phyloP scores from a whole-genome alignment of 23 red algal genomes.

The Gracilaria gracilis region DNA sequence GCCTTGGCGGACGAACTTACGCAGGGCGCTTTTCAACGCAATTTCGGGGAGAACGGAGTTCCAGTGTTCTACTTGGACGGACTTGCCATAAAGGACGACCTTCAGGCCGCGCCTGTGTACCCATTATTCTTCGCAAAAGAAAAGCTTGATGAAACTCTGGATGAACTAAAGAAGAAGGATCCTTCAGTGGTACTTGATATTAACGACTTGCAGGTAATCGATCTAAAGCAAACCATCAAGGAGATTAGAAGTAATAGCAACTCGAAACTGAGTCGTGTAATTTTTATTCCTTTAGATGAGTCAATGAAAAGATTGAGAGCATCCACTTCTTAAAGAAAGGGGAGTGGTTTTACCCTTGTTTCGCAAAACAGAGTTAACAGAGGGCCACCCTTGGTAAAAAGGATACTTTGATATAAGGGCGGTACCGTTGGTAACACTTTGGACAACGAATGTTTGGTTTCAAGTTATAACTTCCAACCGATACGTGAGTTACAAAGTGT shows the following conservation, averaged over 20 bases:
- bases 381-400: too few species aligned
- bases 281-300: slow-evolving; percentile 53
- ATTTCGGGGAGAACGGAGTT: slow-evolving; percentile 73
- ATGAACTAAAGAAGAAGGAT: slow-evolving; percentile 57
- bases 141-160: slow-evolving; percentile 69
- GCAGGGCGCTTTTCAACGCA: slow-evolving; percentile 56
- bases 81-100: slow-evolving; percentile 62
- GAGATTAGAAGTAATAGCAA: slow-evolving; percentile 44
- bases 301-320: slow-evolving; percentile 48
- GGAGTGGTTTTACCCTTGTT: too few species aligned
- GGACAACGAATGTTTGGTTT: too few species aligned
- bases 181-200: slow-evolving; percentile 43
- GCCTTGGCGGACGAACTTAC: slow-evolving; percentile 58
- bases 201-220: slow-evolving; percentile 50
- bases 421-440: too few species aligned
- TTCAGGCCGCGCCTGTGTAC: slow-evolving; percentile 29
- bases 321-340: neutral
- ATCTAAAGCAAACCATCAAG: slow-evolving; percentile 67
- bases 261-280: slow-evolving; percentile 42
- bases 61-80: slow-evolving; percentile 84
- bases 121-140: slow-evolving; percentile 83
- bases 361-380: too few species aligned
- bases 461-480: too few species aligned
- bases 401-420: too few species aligned
- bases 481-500: too few species aligned